Percentiles rank a stretch among this genome's conserved stretches.
phyloP scores from a whole-genome alignment of 2,329 filamentous ascomycete genomes.

The Exophiala lecanii-corni region DNA sequence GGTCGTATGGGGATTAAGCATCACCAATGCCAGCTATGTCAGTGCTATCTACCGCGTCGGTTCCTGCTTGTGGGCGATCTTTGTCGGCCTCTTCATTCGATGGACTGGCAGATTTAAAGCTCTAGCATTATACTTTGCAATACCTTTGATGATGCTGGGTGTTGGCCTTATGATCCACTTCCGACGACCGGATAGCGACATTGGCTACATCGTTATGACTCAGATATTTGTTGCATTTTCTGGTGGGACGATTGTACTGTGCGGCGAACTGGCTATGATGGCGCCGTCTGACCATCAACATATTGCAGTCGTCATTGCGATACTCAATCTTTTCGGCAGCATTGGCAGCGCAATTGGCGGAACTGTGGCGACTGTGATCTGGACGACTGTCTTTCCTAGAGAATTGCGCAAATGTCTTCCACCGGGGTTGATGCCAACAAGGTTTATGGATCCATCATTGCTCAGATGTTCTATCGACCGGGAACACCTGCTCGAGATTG shows the following conservation, averaged over 20 bases:
- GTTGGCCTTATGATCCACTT: slow-evolving; percentile 52
- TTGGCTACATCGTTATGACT: slow-evolving; percentile 50
- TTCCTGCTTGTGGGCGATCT: slow-evolving; percentile 43
- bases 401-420: slow-evolving; percentile 39
- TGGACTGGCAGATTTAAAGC: slow-evolving; percentile 48
- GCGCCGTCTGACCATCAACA: slow-evolving; percentile 49
- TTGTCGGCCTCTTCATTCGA: slow-evolving; percentile 46
- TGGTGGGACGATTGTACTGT: slow-evolving; percentile 48
- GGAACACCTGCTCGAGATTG: slow-evolving; percentile 39
- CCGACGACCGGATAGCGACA: slow-evolving; percentile 42
- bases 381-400: slow-evolving; percentile 31
- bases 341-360: slow-evolving; percentile 34
- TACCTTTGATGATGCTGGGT: slow-evolving; percentile 48
- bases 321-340: slow-evolving; percentile 29
- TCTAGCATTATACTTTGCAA: slow-evolving; percentile 44
- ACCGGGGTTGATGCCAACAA: slow-evolving; percentile 35
- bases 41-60: slow-evolving; percentile 47
- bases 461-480: slow-evolving; percentile 47
- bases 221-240: slow-evolving; percentile 51
- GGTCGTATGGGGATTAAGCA: slow-evolving; percentile 44
- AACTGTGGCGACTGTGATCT: slow-evolving; percentile 32
- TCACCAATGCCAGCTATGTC: slow-evolving; percentile 42
- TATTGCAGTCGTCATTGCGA: slow-evolving; percentile 40
- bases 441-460: slow-evolving; percentile 51
- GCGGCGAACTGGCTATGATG: slow-evolving; percentile 54